Evolutionary conservation across 176 grass and related monocot genomes (phyloP), one percentile per base, ranked within the genome.

Genomic region (Carex kokanica): DNA sequence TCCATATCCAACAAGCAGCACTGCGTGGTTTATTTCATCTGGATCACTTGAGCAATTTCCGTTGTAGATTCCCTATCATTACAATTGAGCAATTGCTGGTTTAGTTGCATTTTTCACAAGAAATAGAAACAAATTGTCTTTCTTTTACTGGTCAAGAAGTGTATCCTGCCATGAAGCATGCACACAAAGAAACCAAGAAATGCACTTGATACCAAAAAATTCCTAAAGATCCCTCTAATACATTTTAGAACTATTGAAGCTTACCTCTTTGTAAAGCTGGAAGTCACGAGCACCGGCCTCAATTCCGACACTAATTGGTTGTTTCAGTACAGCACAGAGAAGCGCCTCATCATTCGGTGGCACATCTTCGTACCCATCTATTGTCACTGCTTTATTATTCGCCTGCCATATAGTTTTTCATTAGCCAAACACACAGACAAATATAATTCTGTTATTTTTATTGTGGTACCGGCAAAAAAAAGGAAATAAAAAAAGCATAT

Each of bases 1-100:
- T 86, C 88, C 88, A 70, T 90, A 90, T 45, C 88, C 88, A 51
- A 90, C 84, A 21, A 90, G 75, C 72, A 90, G n/a, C 5, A 90
- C 88, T 3, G 88, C 88, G 84, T 90, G 88, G 59, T 90, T 80
- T 8, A 90, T 90, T 73, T 90, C 84, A 8, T 90, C 84, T 55
- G 80, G 73, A 81, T 86, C 71, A 72, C 64, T 90, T 47, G 88
- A 86, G 81, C 88, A 90, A 18, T 84, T 60, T 86, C 88, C 88
- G 9, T 90, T 78, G 68, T 90, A 90, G 8, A 90, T 83, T 64
- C 88, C 88, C 88, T 90, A 69, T 59, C 63, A 82, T 21, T 6
- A 25, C 41, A 74, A 72, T 66, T 53, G 23, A 21, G 0, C 60
- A 67, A 47, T 64, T 82, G n/a, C 64, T 25, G 3, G 11, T 65